These are phyloP conservation scores for Phytopythium cucurbitacearum DNA, from an alignment of 352 stramenopile species.

Conservation along the genomic window DNA sequence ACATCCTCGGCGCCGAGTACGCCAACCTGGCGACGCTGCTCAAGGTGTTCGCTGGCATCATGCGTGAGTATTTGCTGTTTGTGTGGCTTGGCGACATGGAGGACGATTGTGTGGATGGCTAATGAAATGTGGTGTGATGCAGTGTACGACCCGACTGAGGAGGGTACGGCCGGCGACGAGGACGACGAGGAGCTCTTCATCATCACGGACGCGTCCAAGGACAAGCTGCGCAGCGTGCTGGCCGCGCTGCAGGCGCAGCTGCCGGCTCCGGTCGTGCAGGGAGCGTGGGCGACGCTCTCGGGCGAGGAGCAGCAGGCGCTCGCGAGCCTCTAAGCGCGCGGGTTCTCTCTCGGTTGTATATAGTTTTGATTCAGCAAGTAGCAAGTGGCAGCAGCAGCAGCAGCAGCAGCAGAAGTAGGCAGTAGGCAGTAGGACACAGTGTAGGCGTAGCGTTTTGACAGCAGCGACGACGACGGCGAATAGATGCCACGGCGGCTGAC, in stretches of 20 bases:
- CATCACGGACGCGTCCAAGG: conserved; percentile 57
- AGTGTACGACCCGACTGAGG: conserved; percentile 63
- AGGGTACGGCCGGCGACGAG: conserved; percentile 40
- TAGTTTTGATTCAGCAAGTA: background rate
- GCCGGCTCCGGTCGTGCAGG: conserved; percentile 53
- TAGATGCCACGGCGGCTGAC: background rate
- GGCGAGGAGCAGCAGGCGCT: conserved; percentile 69
- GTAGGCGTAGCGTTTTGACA: background rate
- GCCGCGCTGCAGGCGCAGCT: conserved; percentile 67
- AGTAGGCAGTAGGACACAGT: background rate
- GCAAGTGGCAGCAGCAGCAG: conserved; percentile 2
- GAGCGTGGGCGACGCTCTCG: conserved; percentile 64
- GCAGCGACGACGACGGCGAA: background rate
- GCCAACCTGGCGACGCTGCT: conserved; percentile 58
- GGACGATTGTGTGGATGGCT: conserved; percentile 4
- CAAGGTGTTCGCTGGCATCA: conserved; percentile 71
- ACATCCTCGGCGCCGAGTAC: conserved; percentile 68
- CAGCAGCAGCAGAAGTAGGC: conserved; percentile 4
- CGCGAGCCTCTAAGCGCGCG: conserved; percentile 39
- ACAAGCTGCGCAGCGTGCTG: conserved; percentile 53
- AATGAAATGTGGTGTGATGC: conserved; percentile 10
- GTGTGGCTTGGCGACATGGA: background rate
- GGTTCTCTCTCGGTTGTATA: background rate
- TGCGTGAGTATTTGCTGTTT: conserved; percentile 23
- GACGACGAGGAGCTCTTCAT: conserved; percentile 71